phyloP scores from a whole-genome alignment of 1,284 basidiomycete species.

The Cryptococcus sp. region DNA sequence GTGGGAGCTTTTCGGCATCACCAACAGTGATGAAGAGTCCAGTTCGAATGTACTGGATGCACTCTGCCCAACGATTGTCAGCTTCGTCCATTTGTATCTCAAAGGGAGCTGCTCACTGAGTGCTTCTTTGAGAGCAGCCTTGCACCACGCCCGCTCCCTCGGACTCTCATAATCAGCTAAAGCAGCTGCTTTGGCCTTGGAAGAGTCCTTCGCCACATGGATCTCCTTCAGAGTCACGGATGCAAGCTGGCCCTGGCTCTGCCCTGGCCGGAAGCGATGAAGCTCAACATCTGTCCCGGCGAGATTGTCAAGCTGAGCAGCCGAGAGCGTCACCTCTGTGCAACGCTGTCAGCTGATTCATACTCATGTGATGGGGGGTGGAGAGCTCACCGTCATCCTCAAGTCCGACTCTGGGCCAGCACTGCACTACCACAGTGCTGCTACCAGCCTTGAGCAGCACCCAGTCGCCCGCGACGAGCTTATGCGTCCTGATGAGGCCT shows the following conservation, averaged over 20 bases:
- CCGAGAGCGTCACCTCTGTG: slow-evolving; percentile 22
- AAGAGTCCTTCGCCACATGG: neutral
- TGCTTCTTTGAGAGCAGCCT: slow-evolving; percentile 50
- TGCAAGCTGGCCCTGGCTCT: slow-evolving; percentile 21
- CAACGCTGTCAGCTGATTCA: neutral
- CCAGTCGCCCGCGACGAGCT: slow-evolving; percentile 48
- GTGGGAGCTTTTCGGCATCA: slow-evolving; percentile 51
- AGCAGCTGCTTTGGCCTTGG: neutral
- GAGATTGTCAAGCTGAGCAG: slow-evolving; percentile 24
- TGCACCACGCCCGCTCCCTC: slow-evolving; percentile 47
- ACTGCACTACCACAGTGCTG: slow-evolving; percentile 25
- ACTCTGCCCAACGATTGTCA: slow-evolving; percentile 54
- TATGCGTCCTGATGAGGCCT: slow-evolving; percentile 34
- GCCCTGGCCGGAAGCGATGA: slow-evolving; percentile 24
- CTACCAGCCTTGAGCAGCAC: slow-evolving; percentile 14
- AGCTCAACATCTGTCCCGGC: slow-evolving; percentile 21
- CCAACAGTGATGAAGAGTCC: slow-evolving; percentile 61
- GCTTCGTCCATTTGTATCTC: neutral
- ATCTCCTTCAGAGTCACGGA: slow-evolving; percentile 23
- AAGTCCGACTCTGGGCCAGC: slow-evolving; percentile 38
- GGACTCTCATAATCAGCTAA: slow-evolving; percentile 6
- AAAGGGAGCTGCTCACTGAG: slow-evolving; percentile 34
- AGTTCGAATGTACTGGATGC: slow-evolving; percentile 65
- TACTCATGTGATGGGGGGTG: neutral
- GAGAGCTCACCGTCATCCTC: slow-evolving; percentile 36